phyloP scores from a whole-genome alignment of 306 rosid genomes.

The Biancaea sappan region DNA sequence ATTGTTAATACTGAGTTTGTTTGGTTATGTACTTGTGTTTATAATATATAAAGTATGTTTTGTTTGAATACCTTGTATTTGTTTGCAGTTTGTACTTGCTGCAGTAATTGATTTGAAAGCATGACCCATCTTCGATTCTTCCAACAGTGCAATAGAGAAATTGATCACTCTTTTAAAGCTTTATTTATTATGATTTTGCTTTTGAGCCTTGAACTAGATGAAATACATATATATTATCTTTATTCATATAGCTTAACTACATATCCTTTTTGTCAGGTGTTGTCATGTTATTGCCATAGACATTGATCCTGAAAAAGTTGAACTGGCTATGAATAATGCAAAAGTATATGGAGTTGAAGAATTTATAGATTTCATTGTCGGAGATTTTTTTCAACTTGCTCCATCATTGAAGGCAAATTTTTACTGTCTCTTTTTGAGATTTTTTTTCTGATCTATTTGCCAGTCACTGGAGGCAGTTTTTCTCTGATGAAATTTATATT shows the following conservation, averaged over 20 bases:
- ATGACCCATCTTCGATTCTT: too few species aligned
- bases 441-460: background rate
- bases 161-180: background rate
- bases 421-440: background rate
- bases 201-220: background rate
- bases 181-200: background rate
- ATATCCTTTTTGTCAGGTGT: constrained; percentile 31
- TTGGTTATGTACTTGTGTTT: background rate
- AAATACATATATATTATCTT: background rate
- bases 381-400: constrained; percentile 46
- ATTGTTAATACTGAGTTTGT: background rate
- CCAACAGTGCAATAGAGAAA: background rate
- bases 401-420: constrained; percentile 40
- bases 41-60: background rate
- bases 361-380: constrained; percentile 42
- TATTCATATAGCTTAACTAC: background rate
- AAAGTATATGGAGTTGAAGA: constrained; percentile 43
- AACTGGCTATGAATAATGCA: constrained; percentile 43
- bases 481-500: background rate
- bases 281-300: constrained; percentile 44
- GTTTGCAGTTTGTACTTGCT: background rate
- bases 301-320: constrained; percentile 38
- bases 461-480: background rate
- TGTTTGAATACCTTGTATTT: background rate
- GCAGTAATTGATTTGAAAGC: background rate